Conservation (phyloP, 2,329 filamentous ascomycete genomes). For the Aspergillus calidoustus region DNA sequence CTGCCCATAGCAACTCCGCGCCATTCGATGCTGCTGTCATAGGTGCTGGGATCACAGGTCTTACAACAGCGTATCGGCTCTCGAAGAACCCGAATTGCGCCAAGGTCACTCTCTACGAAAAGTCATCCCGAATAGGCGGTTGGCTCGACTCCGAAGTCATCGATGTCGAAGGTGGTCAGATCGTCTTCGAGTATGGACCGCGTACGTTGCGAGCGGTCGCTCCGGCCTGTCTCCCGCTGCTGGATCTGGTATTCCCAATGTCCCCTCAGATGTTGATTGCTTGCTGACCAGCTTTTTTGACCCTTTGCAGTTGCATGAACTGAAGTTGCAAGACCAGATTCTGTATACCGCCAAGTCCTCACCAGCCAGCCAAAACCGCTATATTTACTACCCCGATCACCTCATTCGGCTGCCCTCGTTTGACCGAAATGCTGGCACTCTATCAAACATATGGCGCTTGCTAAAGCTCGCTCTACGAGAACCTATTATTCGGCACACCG, state of each 20-base stretch:
- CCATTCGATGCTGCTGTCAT: slow-evolving; percentile 66
- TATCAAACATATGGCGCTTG: slow-evolving; percentile 37
- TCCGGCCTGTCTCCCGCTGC: slow-evolving; percentile 67
- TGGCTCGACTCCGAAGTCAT: slow-evolving; percentile 76
- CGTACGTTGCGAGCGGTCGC: slow-evolving; percentile 68
- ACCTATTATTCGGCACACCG: slow-evolving; percentile 59
- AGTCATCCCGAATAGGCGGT: slow-evolving; percentile 71
- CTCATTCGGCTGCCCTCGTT: slow-evolving; percentile 67
- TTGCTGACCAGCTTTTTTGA: slow-evolving; percentile 3
- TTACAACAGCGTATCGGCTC: slow-evolving; percentile 78
- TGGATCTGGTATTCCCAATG: slow-evolving; percentile 67
- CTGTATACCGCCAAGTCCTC: slow-evolving; percentile 57
- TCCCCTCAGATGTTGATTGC: not conserved
- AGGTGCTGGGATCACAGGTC: slow-evolving; percentile 82
- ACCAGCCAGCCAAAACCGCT: slow-evolving; percentile 67
- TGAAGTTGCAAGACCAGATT: slow-evolving; percentile 62
- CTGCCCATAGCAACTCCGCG: slow-evolving; percentile 22
- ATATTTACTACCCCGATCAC: slow-evolving; percentile 86
- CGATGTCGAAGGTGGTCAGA: slow-evolving; percentile 60
- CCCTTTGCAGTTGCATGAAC: slow-evolving; percentile 57
- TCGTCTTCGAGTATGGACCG: slow-evolving; percentile 84
- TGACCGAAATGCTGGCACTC: slow-evolving; percentile 28
- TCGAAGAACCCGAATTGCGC: slow-evolving; percentile 68
- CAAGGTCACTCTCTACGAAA: slow-evolving; percentile 82
- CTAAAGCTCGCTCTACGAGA: slow-evolving; percentile 51